Evolutionary conservation across 2,329 filamentous ascomycete species (phyloP).

Genomic region (Hypoxylon sp.): DNA sequence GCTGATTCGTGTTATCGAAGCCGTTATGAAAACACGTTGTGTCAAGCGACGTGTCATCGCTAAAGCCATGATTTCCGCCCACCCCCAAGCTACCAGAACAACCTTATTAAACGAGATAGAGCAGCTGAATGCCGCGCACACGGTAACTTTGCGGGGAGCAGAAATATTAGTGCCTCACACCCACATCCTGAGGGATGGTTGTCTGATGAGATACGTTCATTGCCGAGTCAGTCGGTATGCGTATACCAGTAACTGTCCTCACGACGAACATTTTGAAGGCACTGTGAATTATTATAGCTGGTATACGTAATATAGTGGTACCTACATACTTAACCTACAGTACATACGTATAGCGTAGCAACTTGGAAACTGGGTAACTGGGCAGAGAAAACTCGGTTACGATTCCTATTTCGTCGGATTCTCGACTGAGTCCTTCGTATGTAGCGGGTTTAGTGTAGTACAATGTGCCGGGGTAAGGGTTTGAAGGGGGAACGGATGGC

Average conservation of each 20-base stretch:
- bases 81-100: constrained; percentile 32
- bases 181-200: constrained; percentile 15
- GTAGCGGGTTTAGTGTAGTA: constrained; percentile 20
- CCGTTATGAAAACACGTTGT: constrained; percentile 37
- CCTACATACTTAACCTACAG: background rate
- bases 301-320: background rate
- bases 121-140: constrained; percentile 21
- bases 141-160: constrained; percentile 28
- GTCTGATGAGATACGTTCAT: constrained; percentile 14
- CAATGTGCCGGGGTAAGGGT: constrained; percentile 17
- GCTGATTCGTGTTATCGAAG: constrained; percentile 40
- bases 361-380: background rate
- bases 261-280: background rate
- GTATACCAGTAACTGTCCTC: constrained; percentile 15
- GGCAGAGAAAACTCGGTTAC: constrained; percentile 23
- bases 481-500: constrained; percentile 19
- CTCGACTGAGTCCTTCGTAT: constrained; percentile 14
- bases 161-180: constrained; percentile 19
- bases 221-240: constrained; percentile 21
- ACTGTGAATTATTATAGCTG: constrained; percentile 17
- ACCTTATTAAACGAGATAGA: constrained; percentile 23
- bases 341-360: background rate
- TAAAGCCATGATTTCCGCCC: constrained; percentile 28
- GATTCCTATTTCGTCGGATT: constrained; percentile 33
- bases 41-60: constrained; percentile 42